phyloP scores from a whole-genome alignment of 2,329 filamentous ascomycete species.

The Ceratocystis cacaofunesta region DNA sequence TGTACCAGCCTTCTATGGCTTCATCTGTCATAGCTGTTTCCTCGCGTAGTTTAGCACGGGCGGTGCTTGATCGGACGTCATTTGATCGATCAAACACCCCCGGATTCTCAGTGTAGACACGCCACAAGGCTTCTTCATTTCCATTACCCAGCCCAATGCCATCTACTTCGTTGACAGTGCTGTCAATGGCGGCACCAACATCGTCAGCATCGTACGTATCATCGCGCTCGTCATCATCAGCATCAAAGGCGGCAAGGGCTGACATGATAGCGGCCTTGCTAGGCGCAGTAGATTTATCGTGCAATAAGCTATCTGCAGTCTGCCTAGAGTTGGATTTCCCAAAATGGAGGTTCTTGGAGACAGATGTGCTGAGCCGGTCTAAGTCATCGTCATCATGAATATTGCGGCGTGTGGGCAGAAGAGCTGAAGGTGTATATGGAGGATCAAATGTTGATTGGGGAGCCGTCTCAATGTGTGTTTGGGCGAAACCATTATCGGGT shows the following conservation, averaged over 20 bases:
- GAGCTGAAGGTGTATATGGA: constrained; percentile 19
- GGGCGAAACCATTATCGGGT: constrained; percentile 8
- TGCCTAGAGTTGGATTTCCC: constrained; percentile 51
- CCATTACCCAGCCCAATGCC: constrained; percentile 28
- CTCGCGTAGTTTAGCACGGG: constrained; percentile 48
- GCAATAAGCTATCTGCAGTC: constrained; percentile 58
- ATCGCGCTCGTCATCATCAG: constrained; percentile 89
- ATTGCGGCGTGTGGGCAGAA: constrained; percentile 49
- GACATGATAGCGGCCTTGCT: constrained; percentile 79
- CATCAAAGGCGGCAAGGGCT: constrained; percentile 76
- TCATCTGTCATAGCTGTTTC: constrained; percentile 87
- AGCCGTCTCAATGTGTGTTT: constrained; percentile 28
- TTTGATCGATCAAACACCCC: constrained; percentile 57
- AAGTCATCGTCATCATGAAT: constrained; percentile 70
- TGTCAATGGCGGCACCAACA: constrained; percentile 76
- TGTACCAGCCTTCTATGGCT: constrained; percentile 80
- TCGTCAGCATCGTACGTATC: constrained; percentile 92
- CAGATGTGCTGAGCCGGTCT: constrained; percentile 51
- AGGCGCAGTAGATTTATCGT: constrained; percentile 47
- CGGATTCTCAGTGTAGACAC: constrained; percentile 49
- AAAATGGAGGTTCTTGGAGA: constrained; percentile 53
- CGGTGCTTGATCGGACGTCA: constrained; percentile 40
- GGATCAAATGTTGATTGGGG: constrained; percentile 44
- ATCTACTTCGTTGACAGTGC: constrained; percentile 41
- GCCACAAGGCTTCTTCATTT: constrained; percentile 60